Evolutionary conservation across 139 green algal genomes (phyloP), one percentile per base, ranked within the genome.

Genomic region (Micromonas pusilla): DNA sequence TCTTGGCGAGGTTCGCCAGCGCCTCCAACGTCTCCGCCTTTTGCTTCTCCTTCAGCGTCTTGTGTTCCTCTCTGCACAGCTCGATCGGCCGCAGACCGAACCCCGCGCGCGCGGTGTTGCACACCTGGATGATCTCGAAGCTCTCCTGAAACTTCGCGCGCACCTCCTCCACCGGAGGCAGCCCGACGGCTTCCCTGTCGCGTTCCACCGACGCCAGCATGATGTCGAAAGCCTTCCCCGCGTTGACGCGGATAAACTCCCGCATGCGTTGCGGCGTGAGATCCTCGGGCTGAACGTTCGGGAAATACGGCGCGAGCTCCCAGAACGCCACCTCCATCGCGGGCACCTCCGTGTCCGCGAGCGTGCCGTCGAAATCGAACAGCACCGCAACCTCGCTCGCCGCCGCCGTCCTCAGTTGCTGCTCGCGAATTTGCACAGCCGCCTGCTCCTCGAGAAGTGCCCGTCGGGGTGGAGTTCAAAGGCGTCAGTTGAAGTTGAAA

Each of bases 251-350:
- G 38, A 73, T 73, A 20, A 36, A 73, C 66, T 73, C n/a, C 19
- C 38, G 19, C 31, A 36, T 36, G 31, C 31, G 31, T 26, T 53
- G 31, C 28, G 66, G 66, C 28, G 66, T 73, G 28, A 73, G 66
- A n/a, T 36, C 66, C 66, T 53, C 38, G 28, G 66, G n/a, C 28
- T 52, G 31, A 20, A 73, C 66, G 28, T 38, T 38, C 3, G 66
- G 66, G 31, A 45, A 54, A 26, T 73, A 73, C 23, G 66, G 66
- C 28, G 31, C 66, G 31, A 73, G 66, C 66, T 73, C 31, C 66
- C 66, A 73, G 66, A 54, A 73, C n/a, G 66, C 21, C 26, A 73
- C 66, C 66, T 73, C 66, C 66, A 73, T 73, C 23, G 66, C 66
- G 31, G 5, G 4, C 66, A 45, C 30, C 66, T 73, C 66, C n/a